These are phyloP conservation scores for Neopestalotiopsis clavispora DNA, from an alignment of 2,329 filamentous ascomycete species.

Conservation along the genomic window DNA sequence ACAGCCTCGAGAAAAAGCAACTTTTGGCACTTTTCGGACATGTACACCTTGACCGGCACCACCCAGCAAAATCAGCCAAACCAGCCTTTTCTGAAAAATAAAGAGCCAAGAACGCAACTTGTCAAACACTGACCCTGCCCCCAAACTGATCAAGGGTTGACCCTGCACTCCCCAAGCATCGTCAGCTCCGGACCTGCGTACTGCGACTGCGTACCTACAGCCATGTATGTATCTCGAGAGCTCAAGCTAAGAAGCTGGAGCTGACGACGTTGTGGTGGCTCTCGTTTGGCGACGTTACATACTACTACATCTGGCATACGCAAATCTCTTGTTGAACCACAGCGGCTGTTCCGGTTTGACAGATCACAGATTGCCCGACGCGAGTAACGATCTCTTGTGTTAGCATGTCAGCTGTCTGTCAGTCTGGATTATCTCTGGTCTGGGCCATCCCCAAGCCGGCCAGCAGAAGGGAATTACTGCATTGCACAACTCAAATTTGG, in stretches of 20 bases:
- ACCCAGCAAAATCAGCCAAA: too few species aligned
- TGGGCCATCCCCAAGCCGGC: too few species aligned
- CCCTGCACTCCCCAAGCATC: neutral
- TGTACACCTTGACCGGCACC: neutral
- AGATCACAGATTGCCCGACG: neutral
- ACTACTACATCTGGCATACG: neutral
- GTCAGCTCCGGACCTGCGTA: neutral
- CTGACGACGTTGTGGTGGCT: too few species aligned
- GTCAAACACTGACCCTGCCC: neutral
- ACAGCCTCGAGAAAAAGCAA: neutral
- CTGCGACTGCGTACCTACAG: neutral
- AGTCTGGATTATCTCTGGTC: too few species aligned
- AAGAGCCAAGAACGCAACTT: neutral
- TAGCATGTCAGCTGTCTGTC: neutral
- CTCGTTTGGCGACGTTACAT: neutral
- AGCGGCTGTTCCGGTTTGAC: neutral
- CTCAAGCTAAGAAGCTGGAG: too few species aligned
- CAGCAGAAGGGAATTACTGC: neutral
- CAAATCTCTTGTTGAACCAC: neutral
- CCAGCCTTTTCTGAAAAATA: too few species aligned
- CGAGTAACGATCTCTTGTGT: neutral
- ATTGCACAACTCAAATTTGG: conserved; percentile 9
- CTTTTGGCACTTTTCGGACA: neutral
- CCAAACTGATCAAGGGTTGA: neutral
- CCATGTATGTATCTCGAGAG: neutral